Evolutionary conservation across 331 rosid genomes (phyloP).

Genomic region (Arachis monticola): DNA sequence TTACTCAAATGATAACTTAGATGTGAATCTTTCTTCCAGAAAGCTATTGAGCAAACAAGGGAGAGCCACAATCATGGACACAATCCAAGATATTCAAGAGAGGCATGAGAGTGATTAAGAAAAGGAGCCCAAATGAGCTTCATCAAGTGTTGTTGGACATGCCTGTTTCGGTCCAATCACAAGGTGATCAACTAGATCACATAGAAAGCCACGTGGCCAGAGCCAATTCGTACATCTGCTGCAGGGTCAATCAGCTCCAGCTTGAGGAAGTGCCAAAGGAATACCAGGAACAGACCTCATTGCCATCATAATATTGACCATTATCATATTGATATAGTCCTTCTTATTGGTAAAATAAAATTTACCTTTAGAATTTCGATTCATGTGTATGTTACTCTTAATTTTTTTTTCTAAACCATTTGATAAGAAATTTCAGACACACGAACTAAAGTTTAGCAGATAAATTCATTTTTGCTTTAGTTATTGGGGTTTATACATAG

Average conservation of each 20-base stretch:
- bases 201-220: slow-evolving; percentile 80
- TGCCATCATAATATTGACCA: slow-evolving; percentile 55
- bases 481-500: too few species aligned
- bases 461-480: too few species aligned
- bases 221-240: slow-evolving; percentile 41
- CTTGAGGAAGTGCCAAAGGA: slow-evolving; percentile 70
- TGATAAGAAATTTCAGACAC: too few species aligned
- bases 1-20: too few species aligned
- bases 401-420: too few species aligned
- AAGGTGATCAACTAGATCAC: slow-evolving; percentile 71
- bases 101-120: slow-evolving; percentile 79
- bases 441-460: too few species aligned
- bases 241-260: slow-evolving; percentile 61
- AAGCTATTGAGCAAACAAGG: too few species aligned
- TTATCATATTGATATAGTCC: slow-evolving; percentile 61
- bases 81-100: slow-evolving; percentile 46
- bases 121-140: slow-evolving; percentile 84
- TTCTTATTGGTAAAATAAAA: slow-evolving; percentile 43
- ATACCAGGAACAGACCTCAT: slow-evolving; percentile 73
- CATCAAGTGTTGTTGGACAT: slow-evolving; percentile 69
- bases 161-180: too few species aligned
- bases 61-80: too few species aligned
- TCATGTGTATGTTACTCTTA: too few species aligned
- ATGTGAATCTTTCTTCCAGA: too few species aligned
- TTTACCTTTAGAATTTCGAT: too few species aligned